Evolutionary conservation across 2,329 filamentous ascomycete genomes (phyloP), one percentile per base, ranked within the genome.

Genomic region (Pseudogymnoascus sp.): DNA sequence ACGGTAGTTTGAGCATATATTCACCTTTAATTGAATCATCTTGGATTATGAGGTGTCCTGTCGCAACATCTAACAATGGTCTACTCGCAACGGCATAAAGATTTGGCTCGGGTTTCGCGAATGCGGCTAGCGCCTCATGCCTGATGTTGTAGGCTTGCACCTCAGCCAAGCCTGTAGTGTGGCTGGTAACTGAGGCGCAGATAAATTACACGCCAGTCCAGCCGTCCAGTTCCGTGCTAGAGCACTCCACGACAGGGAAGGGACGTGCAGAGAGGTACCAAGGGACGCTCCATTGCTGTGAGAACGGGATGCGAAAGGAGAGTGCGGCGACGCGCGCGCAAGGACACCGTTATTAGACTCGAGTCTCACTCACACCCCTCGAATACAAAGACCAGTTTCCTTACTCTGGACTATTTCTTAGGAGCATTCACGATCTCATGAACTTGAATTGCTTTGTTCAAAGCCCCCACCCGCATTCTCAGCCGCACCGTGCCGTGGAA

Each of bases 1-100:
- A 10, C 3, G 1, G n/a, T 10, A 0, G 4, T 10, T 2, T 7
- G 2, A 5, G n/a, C 12, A 12, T 0, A 4, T 37, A 64, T 65
- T 58, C 68, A 87, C 89, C 87, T 93, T 93, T 82, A 94, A 78
- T 84, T 94, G 91, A 78, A 96, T 95, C 90, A 96, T 97, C 69
- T 77, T 87, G 82, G 73, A 72, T 13, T 42, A n/a, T 1, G n/a
- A 33, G 48, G 48, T 55, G 18, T 55, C 29, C 48, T 55, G 48
- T 55, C 48, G 48, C 48, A 55, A 55, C 48, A 55, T 55, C 48
- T 55, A 5, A 29, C 12, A 33, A 55, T 33, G 29, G 8, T 55
- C 48, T 33, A 55, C 15, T 21, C 8, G 13, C 48, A 55, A 1
- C 48, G 15, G 21, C 15, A 55, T 55, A 55, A 55, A 55, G 48